Percentiles rank a stretch among this genome's conserved stretches.
phyloP scores from a whole-genome alignment of 2,329 filamentous ascomycete species.

The Aspergillus felis region DNA sequence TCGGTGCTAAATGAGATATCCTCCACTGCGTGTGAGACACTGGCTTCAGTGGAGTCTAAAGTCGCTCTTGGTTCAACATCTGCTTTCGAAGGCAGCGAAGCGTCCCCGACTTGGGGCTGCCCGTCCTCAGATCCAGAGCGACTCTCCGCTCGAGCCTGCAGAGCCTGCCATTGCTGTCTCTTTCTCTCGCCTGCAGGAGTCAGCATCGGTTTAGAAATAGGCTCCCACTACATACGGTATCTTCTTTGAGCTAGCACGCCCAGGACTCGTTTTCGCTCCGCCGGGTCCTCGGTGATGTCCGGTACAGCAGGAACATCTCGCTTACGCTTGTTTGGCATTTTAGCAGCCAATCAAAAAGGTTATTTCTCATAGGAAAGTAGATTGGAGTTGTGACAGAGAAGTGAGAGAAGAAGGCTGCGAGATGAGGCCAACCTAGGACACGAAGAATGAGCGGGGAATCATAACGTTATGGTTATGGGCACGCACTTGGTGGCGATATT shows the following conservation, averaged over 20 bases:
- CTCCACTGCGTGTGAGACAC: not conserved
- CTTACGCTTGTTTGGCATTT: constrained; percentile 7
- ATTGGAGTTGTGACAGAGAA: not conserved
- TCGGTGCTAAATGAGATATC: not conserved
- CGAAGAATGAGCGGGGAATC: not conserved
- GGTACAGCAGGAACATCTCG: constrained; percentile 3
- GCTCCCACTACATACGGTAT: constrained; percentile 36
- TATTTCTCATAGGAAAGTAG: not conserved
- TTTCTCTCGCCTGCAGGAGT: constrained; percentile 11
- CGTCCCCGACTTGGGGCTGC: not conserved
- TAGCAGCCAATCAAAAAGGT: not conserved
- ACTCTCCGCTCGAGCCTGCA: constrained; percentile 10
- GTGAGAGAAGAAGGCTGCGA: not conserved
- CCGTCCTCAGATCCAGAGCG: not conserved
- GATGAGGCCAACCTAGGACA: not conserved
- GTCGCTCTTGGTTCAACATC: not conserved
- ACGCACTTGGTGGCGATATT: not conserved
- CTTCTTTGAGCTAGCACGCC: constrained; percentile 54
- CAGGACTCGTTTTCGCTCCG: constrained; percentile 52
- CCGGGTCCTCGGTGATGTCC: constrained; percentile 40
- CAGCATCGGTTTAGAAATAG: not conserved
- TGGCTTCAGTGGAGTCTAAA: not conserved
- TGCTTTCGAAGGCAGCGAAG: not conserved
- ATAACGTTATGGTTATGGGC: constrained; percentile 6
- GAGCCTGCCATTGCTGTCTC: constrained; percentile 13